These are phyloP conservation scores for Fusarium redolens DNA, from an alignment of 2,329 filamentous ascomycete genomes.

Conservation along the genomic window DNA sequence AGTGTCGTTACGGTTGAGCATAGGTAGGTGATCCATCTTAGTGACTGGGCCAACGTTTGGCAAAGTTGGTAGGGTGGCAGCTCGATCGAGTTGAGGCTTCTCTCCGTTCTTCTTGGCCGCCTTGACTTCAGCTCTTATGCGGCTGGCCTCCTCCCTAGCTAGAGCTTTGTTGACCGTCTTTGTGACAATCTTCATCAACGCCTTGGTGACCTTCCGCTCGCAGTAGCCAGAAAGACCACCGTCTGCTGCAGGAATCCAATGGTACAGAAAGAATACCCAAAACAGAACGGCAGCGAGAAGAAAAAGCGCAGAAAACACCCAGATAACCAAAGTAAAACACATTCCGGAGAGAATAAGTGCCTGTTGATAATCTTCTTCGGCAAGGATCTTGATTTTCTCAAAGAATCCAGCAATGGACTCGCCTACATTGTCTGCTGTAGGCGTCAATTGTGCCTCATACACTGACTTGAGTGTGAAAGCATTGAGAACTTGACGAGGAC, in stretches of 20 bases:
- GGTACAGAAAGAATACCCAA: conserved; percentile 90
- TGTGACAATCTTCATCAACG: conserved; percentile 85
- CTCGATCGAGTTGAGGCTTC: conserved; percentile 60
- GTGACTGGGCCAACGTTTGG: conserved; percentile 52
- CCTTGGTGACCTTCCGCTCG: conserved; percentile 88
- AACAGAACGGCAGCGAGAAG: conserved; percentile 80
- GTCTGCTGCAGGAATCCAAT: conserved; percentile 86
- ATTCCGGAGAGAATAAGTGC: conserved; percentile 88
- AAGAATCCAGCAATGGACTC: conserved; percentile 81
- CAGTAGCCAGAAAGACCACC: conserved; percentile 88
- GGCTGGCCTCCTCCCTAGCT: conserved; percentile 77
- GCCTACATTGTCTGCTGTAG: conserved; percentile 63
- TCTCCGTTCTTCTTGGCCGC: conserved; percentile 66
- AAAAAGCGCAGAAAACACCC: conserved; percentile 82
- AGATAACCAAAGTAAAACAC: conserved; percentile 91
- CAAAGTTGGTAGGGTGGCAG: conserved; percentile 76
- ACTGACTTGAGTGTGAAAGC: conserved; percentile 89
- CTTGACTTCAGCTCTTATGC: conserved; percentile 62
- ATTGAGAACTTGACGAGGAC: conserved; percentile 91
- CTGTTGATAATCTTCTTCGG: conserved; percentile 79
- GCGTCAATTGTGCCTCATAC: conserved; percentile 78
- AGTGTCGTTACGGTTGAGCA: conserved; percentile 69
- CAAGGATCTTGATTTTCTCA: conserved; percentile 79
- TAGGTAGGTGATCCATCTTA: conserved; percentile 67
- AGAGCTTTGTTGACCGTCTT: conserved; percentile 90